A percentile compares a stretch with the other conserved stretches of the same genome.
These are phyloP conservation scores for Vigna angularis DNA, from an alignment of 306 rosid genomes.

Conservation along the genomic window DNA sequence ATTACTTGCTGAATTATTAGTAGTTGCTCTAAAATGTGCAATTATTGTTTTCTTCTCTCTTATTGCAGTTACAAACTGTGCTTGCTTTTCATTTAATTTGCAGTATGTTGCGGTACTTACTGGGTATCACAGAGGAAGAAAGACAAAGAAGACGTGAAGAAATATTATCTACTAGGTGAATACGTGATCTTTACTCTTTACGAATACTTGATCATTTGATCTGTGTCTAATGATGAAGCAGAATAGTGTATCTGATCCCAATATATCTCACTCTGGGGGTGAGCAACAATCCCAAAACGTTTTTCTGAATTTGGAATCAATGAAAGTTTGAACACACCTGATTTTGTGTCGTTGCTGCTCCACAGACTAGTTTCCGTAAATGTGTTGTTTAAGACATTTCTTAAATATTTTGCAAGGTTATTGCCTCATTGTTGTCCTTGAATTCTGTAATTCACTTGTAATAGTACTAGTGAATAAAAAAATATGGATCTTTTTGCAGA, in stretches of 20 bases:
- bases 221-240: neutral
- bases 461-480: neutral
- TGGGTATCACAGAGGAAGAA: constrained; percentile 94
- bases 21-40: constrained; percentile 20
- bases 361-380: neutral
- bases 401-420: constrained; percentile 6
- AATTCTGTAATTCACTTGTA: constrained; percentile 16
- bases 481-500: constrained; percentile 30
- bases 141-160: constrained; percentile 88
- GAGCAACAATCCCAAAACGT: constrained; percentile 5
- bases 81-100: constrained; percentile 14
- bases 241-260: constrained; percentile 9
- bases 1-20: constrained; percentile 27
- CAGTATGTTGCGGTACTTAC: constrained; percentile 82
- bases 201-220: constrained; percentile 23
- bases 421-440: constrained; percentile 32
- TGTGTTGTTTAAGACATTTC: constrained; percentile 11
- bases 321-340: constrained; percentile 10
- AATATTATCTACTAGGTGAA: constrained; percentile 88
- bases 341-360: neutral
- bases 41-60: neutral
- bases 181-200: constrained; percentile 19
- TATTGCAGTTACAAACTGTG: constrained; percentile 19
- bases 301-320: constrained; percentile 18
- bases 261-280: neutral